These are phyloP conservation scores for Nyssa sinensis DNA, from an alignment of 148 eudicot genomes.

Conservation along the genomic window DNA sequence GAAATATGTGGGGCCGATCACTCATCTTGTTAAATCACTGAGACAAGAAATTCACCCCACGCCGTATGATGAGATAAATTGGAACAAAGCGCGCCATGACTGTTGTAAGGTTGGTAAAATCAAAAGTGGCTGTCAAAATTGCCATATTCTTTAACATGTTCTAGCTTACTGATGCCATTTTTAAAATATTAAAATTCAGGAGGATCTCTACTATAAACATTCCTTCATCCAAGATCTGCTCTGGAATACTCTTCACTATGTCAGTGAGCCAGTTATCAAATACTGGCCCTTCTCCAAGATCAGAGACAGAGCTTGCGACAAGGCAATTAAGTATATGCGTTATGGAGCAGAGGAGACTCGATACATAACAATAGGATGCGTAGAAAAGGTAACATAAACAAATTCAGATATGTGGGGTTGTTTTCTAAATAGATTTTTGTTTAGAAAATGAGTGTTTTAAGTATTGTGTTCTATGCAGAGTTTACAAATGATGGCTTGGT, in stretches of 20 bases:
- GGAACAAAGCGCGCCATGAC: constrained; percentile 1
- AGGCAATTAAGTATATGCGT: constrained; percentile 1
- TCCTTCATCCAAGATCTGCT: constrained; percentile 11
- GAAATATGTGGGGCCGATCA: neutral
- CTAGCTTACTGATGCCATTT: no score
- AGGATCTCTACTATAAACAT: constrained; percentile 14
- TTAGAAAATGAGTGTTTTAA: neutral
- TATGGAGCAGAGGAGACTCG: neutral
- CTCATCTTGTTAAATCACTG: constrained; percentile 4
- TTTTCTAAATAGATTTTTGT: neutral
- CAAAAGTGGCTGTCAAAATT: neutral
- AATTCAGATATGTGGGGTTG: neutral
- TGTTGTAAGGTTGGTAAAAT: constrained; percentile 4
- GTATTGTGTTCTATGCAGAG: neutral
- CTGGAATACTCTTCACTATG: constrained; percentile 14
- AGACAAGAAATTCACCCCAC: neutral
- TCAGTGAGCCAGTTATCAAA: constrained; percentile 15
- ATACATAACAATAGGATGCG: neutral
- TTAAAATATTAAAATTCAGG: no score
- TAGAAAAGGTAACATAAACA: neutral
- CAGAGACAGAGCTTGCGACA: constrained; percentile 6
- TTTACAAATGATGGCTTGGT: constrained; percentile 12
- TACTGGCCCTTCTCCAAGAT: constrained; percentile 17
- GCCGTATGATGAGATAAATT: neutral
- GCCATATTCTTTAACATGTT: no score